phyloP scores from a whole-genome alignment of 1,284 basidiomycete species.

The Ceratobasidium sp. region DNA sequence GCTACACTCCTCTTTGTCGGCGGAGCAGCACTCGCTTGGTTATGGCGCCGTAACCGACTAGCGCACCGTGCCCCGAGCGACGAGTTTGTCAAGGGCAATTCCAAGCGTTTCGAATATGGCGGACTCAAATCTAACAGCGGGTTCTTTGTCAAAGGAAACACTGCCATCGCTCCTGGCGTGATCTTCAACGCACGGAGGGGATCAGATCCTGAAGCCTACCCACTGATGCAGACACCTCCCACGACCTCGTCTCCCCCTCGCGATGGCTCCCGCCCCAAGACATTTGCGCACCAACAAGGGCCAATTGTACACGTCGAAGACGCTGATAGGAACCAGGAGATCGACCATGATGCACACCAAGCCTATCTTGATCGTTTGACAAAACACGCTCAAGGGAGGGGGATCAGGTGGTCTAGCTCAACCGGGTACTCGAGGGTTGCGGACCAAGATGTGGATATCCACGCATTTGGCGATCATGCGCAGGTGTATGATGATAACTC shows the following conservation, averaged over 20 bases:
- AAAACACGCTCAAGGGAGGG: background rate
- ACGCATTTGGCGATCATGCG: constrained; percentile 21
- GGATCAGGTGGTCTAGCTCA: background rate
- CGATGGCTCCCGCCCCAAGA: constrained; percentile 1
- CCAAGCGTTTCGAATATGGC: background rate
- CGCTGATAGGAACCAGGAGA: background rate
- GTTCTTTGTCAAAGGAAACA: background rate
- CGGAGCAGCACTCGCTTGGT: background rate
- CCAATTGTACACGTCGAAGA: background rate
- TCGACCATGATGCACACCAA: constrained; percentile 4
- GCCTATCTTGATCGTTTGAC: constrained; percentile 20
- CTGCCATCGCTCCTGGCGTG: constrained; percentile 13
- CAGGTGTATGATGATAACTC: constrained; percentile 10
- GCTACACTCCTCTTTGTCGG: background rate
- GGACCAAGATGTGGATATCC: constrained; percentile 19
- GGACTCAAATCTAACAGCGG: background rate
- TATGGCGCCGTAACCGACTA: constrained; percentile 8
- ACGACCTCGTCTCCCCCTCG: constrained; percentile 18
- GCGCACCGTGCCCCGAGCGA: constrained; percentile 29
- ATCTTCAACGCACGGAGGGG: background rate
- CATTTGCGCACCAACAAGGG: constrained; percentile 12
- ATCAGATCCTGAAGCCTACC: constrained; percentile 23
- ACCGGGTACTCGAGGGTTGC: background rate
- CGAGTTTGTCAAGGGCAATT: background rate
- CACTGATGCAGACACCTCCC: constrained; percentile 25